These are phyloP conservation scores for Pholiota adiposa DNA, from an alignment of 1,284 basidiomycete genomes.

Conservation along the genomic window DNA sequence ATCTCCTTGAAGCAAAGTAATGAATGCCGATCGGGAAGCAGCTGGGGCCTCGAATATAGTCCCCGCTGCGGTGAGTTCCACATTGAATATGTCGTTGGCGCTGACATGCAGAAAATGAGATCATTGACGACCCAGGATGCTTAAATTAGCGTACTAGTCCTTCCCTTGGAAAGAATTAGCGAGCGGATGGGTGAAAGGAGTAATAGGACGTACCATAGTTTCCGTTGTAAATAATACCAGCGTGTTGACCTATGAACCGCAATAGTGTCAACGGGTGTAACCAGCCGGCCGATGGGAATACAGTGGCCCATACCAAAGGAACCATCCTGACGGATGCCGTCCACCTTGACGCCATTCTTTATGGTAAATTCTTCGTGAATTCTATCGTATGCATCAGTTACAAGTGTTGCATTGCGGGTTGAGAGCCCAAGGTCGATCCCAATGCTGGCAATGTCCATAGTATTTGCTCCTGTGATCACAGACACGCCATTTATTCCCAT, in stretches of 20 bases:
- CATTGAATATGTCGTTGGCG: slow-evolving; percentile 52
- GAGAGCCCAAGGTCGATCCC: slow-evolving; percentile 56
- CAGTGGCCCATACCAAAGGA: slow-evolving; percentile 46
- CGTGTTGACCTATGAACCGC: slow-evolving; percentile 54
- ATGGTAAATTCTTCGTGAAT: slow-evolving; percentile 54
- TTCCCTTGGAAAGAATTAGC: slow-evolving; percentile 41
- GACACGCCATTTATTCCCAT: slow-evolving; percentile 45
- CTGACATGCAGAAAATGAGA: slow-evolving; percentile 30
- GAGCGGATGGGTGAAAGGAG: neutral
- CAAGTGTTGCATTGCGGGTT: slow-evolving; percentile 42
- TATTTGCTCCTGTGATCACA: slow-evolving; percentile 63
- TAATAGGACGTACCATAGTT: slow-evolving; percentile 46
- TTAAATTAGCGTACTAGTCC: slow-evolving; percentile 52
- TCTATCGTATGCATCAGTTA: slow-evolving; percentile 52
- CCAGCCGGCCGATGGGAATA: neutral
- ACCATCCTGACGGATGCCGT: slow-evolving; percentile 68
- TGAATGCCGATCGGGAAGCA: slow-evolving; percentile 47
- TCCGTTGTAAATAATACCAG: slow-evolving; percentile 64
- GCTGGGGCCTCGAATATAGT: slow-evolving; percentile 54
- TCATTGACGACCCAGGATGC: neutral
- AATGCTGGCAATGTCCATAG: slow-evolving; percentile 59
- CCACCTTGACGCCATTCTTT: slow-evolving; percentile 44
- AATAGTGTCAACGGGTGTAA: neutral
- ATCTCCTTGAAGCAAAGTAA: slow-evolving; percentile 50
- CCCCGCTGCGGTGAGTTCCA: slow-evolving; percentile 56